Evolutionary conservation across 2,329 filamentous ascomycete genomes (phyloP).

Genomic region (Achaetomium macrosporum): DNA sequence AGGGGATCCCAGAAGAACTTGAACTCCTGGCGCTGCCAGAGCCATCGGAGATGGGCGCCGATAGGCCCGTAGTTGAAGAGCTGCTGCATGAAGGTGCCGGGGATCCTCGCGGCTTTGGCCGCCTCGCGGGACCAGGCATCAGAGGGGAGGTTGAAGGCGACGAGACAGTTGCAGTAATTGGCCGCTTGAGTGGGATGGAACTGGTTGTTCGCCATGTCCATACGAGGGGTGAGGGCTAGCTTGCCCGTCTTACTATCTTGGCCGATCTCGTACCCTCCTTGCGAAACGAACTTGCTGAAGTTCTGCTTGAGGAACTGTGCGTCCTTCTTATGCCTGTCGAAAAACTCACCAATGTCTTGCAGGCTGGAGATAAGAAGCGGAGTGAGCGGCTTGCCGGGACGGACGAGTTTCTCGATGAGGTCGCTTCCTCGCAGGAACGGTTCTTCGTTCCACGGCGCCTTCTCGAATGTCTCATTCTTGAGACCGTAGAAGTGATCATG

Average conservation of each 20-base stretch:
- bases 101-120: conserved; percentile 8
- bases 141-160: not conserved
- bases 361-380: conserved; percentile 15
- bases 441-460: not conserved
- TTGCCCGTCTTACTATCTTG: too few relatives aligned
- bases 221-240: not conserved
- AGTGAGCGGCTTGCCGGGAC: conserved; percentile 7
- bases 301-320: not conserved
- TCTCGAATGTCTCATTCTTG: conserved; percentile 12
- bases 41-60: conserved; percentile 15
- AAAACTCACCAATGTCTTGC: conserved; percentile 17
- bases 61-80: conserved; percentile 11
- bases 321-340: not conserved
- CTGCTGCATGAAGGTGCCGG: conserved; percentile 5
- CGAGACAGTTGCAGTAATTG: conserved; percentile 6
- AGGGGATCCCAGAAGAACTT: conserved; percentile 19
- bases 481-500: conserved; percentile 11
- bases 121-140: conserved; percentile 16
- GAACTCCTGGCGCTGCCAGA: conserved; percentile 17
- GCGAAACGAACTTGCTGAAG: conserved; percentile 18
- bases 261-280: conserved; percentile 14
- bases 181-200: conserved; percentile 2
- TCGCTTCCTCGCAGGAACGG: not conserved
- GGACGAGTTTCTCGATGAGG: not conserved
- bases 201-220: conserved; percentile 13